A percentile compares a stretch with the other conserved stretches of the same genome.
Evolutionary conservation across 1,139 yeast species (phyloP).

Genomic region (Lodderomyces jiufengensis): DNA sequence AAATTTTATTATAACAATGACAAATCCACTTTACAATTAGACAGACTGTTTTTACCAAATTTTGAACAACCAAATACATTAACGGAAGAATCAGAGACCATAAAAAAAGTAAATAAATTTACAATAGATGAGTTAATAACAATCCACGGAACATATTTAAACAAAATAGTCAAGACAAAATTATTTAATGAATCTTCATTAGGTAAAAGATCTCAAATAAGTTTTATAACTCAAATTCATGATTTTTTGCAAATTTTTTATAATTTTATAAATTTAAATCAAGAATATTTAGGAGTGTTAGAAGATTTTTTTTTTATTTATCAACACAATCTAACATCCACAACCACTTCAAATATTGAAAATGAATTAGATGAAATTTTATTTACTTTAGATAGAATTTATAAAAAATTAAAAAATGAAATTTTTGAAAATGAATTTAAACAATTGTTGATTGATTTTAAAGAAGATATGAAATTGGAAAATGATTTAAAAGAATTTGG

Average conservation of each 20-base stretch:
- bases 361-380: slow-evolving; percentile 17
- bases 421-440: slow-evolving; percentile 23
- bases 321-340: slow-evolving; percentile 1
- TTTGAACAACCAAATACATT: slow-evolving; percentile 1
- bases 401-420: slow-evolving; percentile 24
- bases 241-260: slow-evolving; percentile 38
- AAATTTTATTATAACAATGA: slow-evolving; percentile 19
- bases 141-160: slow-evolving; percentile 40
- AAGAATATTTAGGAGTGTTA: slow-evolving; percentile 38
- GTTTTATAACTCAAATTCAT: slow-evolving; percentile 46
- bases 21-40: slow-evolving; percentile 10
- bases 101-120: slow-evolving; percentile 21
- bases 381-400: slow-evolving; percentile 20
- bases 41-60: slow-evolving; percentile 11
- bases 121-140: slow-evolving; percentile 48
- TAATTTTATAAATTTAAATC: slow-evolving; percentile 42
- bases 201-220: slow-evolving; percentile 39
- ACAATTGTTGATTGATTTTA: slow-evolving; percentile 19
- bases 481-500: slow-evolving; percentile 25
- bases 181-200: slow-evolving; percentile 30
- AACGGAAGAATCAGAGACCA: slow-evolving; percentile 2
- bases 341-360: slow-evolving; percentile 15
- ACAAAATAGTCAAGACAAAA: slow-evolving; percentile 36
- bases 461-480: slow-evolving; percentile 29
- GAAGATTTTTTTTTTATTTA: slow-evolving; percentile 9